Evolutionary conservation across 441 rosid genomes (phyloP).

Genomic region (Oxalis stricta): DNA sequence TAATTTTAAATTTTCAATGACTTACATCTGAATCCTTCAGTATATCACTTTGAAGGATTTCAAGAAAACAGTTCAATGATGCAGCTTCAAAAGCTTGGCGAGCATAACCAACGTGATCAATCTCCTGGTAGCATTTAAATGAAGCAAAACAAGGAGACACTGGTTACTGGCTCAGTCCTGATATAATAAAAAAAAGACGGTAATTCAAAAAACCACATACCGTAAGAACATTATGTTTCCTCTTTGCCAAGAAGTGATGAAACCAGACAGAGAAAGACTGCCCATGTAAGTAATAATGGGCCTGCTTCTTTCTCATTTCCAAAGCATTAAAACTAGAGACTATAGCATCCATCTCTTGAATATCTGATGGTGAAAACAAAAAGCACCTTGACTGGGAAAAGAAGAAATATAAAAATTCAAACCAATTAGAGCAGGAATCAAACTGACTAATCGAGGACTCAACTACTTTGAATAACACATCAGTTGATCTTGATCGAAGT

Average conservation of each 20-base stretch:
- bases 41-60: conserved; percentile 59
- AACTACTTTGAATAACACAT: background rate
- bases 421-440: conserved; percentile 13
- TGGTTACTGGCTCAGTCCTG: conserved; percentile 5
- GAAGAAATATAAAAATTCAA: conserved; percentile 13
- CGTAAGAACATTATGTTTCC: conserved; percentile 43
- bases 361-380: conserved; percentile 50
- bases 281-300: conserved; percentile 81
- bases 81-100: conserved; percentile 87
- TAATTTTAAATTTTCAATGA: conserved; percentile 8
- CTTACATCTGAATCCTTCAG: conserved; percentile 75
- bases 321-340: conserved; percentile 53
- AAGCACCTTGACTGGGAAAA: conserved; percentile 47
- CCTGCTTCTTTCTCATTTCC: conserved; percentile 72
- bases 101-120: conserved; percentile 76
- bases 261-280: conserved; percentile 79
- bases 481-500: too few relatives aligned
- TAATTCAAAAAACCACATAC: conserved; percentile 25
- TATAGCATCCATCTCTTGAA: conserved; percentile 82
- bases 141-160: conserved; percentile 13
- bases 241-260: conserved; percentile 71
- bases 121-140: conserved; percentile 47
- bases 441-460: conserved; percentile 1
- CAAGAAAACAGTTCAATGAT: conserved; percentile 58
- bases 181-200: conserved; percentile 7